Conservation (phyloP, 2,329 filamentous ascomycete species). For the Trichoderma sp. region DNA sequence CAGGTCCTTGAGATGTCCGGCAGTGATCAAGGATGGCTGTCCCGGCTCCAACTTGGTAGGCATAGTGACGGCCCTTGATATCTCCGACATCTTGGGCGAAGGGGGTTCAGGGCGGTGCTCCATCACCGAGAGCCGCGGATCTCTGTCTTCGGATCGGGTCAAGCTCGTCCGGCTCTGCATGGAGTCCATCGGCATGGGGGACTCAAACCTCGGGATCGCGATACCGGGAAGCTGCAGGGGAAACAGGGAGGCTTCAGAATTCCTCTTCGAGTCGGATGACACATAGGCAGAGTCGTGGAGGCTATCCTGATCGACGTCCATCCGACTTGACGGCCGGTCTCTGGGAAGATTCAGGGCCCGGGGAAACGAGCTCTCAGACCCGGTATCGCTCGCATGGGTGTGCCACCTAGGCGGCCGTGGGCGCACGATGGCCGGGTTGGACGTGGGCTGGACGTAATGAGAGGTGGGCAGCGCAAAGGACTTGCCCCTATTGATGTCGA, state of each 20-base stretch:
- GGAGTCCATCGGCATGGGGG: slow-evolving; percentile 40
- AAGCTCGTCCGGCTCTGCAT: slow-evolving; percentile 36
- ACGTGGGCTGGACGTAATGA: slow-evolving; percentile 47
- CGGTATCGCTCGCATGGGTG: slow-evolving; percentile 51
- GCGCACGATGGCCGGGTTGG: slow-evolving; percentile 40
- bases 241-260: slow-evolving; percentile 52
- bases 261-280: slow-evolving; percentile 57
- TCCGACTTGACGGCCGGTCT: slow-evolving; percentile 36
- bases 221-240: slow-evolving; percentile 45
- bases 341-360: slow-evolving; percentile 34
- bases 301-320: slow-evolving; percentile 52
- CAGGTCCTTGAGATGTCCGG: slow-evolving; percentile 58
- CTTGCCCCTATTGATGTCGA: slow-evolving; percentile 62
- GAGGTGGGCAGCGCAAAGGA: slow-evolving; percentile 50
- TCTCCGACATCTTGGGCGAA: slow-evolving; percentile 34
- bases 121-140: slow-evolving; percentile 58
- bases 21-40: slow-evolving; percentile 55
- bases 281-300: slow-evolving; percentile 57
- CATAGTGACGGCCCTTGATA: slow-evolving; percentile 53
- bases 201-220: slow-evolving; percentile 51
- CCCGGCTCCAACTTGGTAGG: slow-evolving; percentile 52
- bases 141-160: slow-evolving; percentile 52
- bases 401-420: slow-evolving; percentile 52
- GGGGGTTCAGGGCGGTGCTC: slow-evolving; percentile 50
- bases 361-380: slow-evolving; percentile 41